Base-by-base conservation (phyloP, 2,329 filamentous ascomycete species). In the Colletotrichum spinosum region DNA sequence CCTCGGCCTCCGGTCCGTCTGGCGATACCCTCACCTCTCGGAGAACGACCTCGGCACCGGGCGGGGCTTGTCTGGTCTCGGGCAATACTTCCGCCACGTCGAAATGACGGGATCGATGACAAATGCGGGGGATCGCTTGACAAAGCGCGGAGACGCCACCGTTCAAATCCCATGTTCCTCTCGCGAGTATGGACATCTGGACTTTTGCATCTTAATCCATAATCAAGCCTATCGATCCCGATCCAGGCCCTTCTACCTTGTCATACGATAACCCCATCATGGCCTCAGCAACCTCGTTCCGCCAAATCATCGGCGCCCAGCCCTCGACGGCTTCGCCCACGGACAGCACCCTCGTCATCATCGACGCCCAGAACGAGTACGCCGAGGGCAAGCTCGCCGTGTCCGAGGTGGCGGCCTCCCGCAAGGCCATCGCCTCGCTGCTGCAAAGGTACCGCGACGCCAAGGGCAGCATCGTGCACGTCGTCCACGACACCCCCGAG, bases 361-460 rank as follows among this genome's bases (percentile, higher is more conserved):
- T 91, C 72, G 89, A 92, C 72, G 89, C 89, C 1, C 90, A 92
- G 71, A 91, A 91, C 72, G 90, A 92, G 76, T 91, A 89, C 68
- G 84, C 85, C 10, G 76, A 80, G 2, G 90, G 89, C 51, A 78
- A 82, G 5, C 82, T 92, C 1, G 81, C 83, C 25, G 85, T 88
- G 39, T 77, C 80, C 45, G 83, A 89, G 65, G 81, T 89, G 1
- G 71, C 78, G 0, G 67, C 78, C 4, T 87, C 85, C 6, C 84
- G 88, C 67, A 81, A 83, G 38, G 85, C 80, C 11, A 92, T 91
- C 63, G 78, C 82, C 0, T 71, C 76, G 0, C 79, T 92, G 0
- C 80, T 92, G 0, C 74, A 84, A 17, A 86, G 82, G 67, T 92
- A 91, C 75, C 84, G 90, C n/a, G 72, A 78, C 1, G 82, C 79